phyloP scores from a whole-genome alignment of 371 early-diverging fungal genomes.

The Mucor circinelloides region DNA sequence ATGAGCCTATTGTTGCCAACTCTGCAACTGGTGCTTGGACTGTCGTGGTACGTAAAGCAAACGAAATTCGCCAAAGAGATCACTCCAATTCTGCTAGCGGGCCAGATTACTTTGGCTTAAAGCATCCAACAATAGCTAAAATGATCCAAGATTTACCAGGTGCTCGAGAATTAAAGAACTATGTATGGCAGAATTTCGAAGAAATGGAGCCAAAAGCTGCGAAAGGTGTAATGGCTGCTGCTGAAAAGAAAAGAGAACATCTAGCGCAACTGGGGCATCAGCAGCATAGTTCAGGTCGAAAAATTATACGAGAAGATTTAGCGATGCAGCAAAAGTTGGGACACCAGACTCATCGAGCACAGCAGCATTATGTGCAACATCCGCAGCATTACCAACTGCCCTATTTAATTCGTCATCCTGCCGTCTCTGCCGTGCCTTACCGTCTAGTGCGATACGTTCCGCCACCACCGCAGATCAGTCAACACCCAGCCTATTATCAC shows the following conservation, averaged over 20 bases:
- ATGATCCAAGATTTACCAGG: constrained; percentile 89
- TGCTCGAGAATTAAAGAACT: constrained; percentile 69
- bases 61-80: constrained; percentile 75
- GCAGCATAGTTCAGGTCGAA: constrained; percentile 32
- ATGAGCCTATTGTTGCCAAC: constrained; percentile 66
- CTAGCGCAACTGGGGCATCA: constrained; percentile 40
- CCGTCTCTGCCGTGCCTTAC: not conserved
- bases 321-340: not conserved
- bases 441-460: not conserved
- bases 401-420: not conserved
- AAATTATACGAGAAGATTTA: constrained; percentile 14
- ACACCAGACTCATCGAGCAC: not conserved
- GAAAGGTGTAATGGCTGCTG: constrained; percentile 52
- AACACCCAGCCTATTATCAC: not conserved
- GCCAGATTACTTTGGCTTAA: constrained; percentile 91
- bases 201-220: constrained; percentile 57
- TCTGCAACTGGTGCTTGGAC: constrained; percentile 94
- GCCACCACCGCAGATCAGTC: not conserved
- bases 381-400: constrained; percentile 7
- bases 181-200: constrained; percentile 70
- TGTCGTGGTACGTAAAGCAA: constrained; percentile 75
- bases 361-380: not conserved
- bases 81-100: constrained; percentile 86
- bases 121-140: constrained; percentile 87
- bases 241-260: constrained; percentile 50